These are phyloP conservation scores for Crithidia fasciculata DNA, from an alignment of 208 protist species.

Conservation along the genomic window DNA sequence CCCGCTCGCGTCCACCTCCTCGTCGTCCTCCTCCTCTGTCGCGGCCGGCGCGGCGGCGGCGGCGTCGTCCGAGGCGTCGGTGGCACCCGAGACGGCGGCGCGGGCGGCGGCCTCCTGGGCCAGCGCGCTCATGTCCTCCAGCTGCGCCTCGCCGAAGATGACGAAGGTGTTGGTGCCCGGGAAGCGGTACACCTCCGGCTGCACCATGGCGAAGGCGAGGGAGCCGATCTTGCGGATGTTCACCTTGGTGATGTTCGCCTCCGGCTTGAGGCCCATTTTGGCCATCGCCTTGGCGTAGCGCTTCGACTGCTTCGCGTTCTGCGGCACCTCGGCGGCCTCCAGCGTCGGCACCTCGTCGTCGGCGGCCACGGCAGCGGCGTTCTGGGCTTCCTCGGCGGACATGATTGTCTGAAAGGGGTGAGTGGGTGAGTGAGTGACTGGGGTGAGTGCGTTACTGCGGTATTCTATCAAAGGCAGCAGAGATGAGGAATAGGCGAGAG, in stretches of 20 bases:
- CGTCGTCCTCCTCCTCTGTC: constrained; percentile 50
- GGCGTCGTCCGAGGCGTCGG: constrained; percentile 26
- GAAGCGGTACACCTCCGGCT: constrained; percentile 97
- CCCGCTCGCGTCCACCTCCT: constrained; percentile 64
- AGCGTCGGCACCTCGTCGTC: constrained; percentile 82
- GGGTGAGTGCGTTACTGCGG: too few species aligned
- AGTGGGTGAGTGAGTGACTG: not conserved
- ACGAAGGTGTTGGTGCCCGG: constrained; percentile 96
- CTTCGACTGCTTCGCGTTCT: constrained; percentile 88
- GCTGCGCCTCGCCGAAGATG: constrained; percentile 97
- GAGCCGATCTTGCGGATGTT: constrained; percentile 92
- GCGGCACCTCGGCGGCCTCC: constrained; percentile 71
- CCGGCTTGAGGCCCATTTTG: constrained; percentile 97
- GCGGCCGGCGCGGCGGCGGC: constrained; percentile 34
- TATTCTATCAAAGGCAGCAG: too few species aligned
- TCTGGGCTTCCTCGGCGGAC: constrained; percentile 63
- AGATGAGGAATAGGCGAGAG: too few species aligned
- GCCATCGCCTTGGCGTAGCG: constrained; percentile 96
- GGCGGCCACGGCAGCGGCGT: constrained; percentile 45
- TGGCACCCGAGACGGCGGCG: constrained; percentile 60
- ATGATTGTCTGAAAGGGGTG: constrained; percentile 21
- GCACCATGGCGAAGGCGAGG: constrained; percentile 92
- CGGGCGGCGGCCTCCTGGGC: constrained; percentile 75
- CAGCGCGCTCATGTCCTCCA: constrained; percentile 89
- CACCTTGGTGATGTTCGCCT: constrained; percentile 92